Percentiles rank a stretch among this genome's conserved stretches.
Conservation (phyloP, 2,329 filamentous ascomycete genomes). For the Trichoderma lentiforme region DNA sequence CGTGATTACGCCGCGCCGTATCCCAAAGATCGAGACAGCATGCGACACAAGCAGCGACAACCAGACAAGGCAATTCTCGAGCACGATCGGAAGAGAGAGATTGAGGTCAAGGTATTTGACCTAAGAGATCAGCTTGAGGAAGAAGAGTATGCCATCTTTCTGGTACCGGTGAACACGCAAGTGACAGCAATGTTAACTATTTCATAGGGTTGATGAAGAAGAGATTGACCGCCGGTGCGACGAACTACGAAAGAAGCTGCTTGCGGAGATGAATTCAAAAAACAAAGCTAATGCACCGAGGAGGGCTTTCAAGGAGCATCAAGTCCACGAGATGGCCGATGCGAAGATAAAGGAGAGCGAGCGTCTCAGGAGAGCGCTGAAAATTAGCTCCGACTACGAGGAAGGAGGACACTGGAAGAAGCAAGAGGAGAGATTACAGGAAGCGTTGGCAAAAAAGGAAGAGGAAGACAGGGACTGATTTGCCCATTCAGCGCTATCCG, state of each 20-base stretch:
- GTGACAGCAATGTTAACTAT: conserved; percentile 17
- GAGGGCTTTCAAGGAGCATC: conserved; percentile 75
- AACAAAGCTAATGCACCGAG: conserved; percentile 35
- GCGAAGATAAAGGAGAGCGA: conserved; percentile 97
- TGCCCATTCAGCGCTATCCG: background rate
- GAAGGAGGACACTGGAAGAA: conserved; percentile 83
- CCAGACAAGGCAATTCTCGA: conserved; percentile 92
- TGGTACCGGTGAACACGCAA: background rate
- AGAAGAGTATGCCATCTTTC: conserved; percentile 56
- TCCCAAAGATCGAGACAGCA: conserved; percentile 62
- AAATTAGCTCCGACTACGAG: conserved; percentile 81
- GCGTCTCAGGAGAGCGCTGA: conserved; percentile 77
- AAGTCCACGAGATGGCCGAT: conserved; percentile 93
- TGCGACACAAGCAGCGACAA: conserved; percentile 74
- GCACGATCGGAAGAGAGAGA: conserved; percentile 84
- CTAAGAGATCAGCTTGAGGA: conserved; percentile 89
- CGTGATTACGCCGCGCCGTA: conserved; percentile 80
- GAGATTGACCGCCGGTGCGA: conserved; percentile 71
- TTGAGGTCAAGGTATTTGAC: conserved; percentile 93
- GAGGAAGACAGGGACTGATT: conserved; percentile 26
- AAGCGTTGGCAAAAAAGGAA: conserved; percentile 40
- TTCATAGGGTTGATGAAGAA: conserved; percentile 70
- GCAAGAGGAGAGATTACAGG: conserved; percentile 67
- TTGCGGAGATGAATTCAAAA: conserved; percentile 37
- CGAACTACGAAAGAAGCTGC: conserved; percentile 40